Base-by-base conservation (phyloP, 2,329 filamentous ascomycete species). In the Penicillium sp. region DNA sequence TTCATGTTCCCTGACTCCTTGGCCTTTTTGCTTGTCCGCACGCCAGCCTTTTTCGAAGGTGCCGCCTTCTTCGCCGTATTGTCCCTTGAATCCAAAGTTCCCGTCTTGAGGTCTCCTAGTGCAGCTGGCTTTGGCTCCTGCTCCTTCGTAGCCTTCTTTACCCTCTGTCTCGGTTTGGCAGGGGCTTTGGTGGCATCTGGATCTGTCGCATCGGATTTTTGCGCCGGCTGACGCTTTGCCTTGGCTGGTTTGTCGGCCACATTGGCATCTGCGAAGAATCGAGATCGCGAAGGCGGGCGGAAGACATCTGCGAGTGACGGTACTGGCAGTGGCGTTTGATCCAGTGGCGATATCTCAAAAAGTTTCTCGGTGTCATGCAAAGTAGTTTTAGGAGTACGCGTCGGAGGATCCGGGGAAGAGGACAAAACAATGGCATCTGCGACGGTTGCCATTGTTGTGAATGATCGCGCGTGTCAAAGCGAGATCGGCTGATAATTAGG, bases 371-470 rank as follows among this genome's bases (percentile, higher is more conserved):
- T 21, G 51, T 61, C 60, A 47, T 62, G 55, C 23, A 55, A 35
- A 47, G 59, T 42, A 46, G 70, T 73, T 57, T 65, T 68, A 66
- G 75, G 72, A 16, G 62, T 69, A 44, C 55, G 62, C 50, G 69
- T 57, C 57, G 72, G 63, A 62, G 72, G 66, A 35, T 69, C 69
- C 26, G 78, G 76, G 4, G 77, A 77, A 19, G 77, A 79, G 26
- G 75, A 77, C 50, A 79, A 64, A 54, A 77, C 58, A 54, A 77
- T 71, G 52, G 77, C 65, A 35, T 78, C 69, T 14, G 70, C 62
- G 50, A 69, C 65, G 54, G 67, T 68, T 58, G 67, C 64, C 77
- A 80, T 80, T 52, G 62, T 76, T 62, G 59, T 63, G 39, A 60
- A 31, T 50, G 55, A 27, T 47, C 33, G 25, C 23, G 59, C 50